Evolutionary conservation across 352 stramenopile genomes (phyloP).

Genomic region (Pilasporangium apinafurcum): DNA sequence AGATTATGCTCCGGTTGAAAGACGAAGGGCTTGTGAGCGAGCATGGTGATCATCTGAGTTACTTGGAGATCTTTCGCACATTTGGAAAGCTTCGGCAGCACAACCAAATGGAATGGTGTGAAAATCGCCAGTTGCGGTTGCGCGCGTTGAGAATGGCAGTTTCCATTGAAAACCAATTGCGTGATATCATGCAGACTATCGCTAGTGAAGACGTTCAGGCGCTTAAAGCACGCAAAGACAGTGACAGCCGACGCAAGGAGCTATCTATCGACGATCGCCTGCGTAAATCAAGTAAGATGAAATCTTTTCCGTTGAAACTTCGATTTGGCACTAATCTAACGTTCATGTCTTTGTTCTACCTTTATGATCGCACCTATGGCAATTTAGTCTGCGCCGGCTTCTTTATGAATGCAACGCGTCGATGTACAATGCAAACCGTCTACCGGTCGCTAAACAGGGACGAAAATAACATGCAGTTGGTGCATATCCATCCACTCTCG

Average conservation of each 20-base stretch:
- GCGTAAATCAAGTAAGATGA: conserved; percentile 17
- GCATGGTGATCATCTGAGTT: conserved; percentile 55
- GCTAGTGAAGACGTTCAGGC: conserved; percentile 19
- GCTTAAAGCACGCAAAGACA: background rate
- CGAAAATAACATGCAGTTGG: conserved; percentile 26
- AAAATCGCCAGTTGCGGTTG: conserved; percentile 32
- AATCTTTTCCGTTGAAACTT: background rate
- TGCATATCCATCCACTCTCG: conserved; percentile 68
- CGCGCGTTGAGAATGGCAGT: conserved; percentile 48
- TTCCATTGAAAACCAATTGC: conserved; percentile 49
- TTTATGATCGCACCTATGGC: no score
- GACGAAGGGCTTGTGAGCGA: conserved; percentile 39
- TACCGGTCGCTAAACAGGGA: conserved; percentile 30
- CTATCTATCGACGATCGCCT: conserved; percentile 24
- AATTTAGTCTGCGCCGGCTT: conserved; percentile 47
- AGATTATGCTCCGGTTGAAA: conserved; percentile 32
- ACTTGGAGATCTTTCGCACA: conserved; percentile 28
- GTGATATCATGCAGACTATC: conserved; percentile 40
- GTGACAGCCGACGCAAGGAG: background rate
- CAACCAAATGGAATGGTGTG: conserved; percentile 53
- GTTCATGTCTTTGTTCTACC: no score
- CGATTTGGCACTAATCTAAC: no score
- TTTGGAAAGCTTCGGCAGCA: conserved; percentile 25
- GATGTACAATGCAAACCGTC: conserved; percentile 55
- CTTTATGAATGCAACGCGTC: conserved; percentile 53